Evolutionary conservation across 2,329 filamentous ascomycete species (phyloP).

Genomic region (Aspergillus sp.): DNA sequence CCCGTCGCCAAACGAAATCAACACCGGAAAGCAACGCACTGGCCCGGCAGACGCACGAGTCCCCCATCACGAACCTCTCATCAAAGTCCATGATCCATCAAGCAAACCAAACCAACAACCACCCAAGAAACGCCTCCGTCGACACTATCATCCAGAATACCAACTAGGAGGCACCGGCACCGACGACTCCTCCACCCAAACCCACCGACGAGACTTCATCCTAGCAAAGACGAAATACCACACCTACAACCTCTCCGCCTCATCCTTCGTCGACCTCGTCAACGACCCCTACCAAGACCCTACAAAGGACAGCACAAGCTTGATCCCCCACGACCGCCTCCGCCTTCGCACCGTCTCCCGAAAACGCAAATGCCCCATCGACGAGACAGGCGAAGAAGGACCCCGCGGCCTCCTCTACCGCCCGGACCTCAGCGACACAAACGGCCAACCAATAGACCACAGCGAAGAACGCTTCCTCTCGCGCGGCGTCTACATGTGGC

Average conservation of each 20-base stretch:
- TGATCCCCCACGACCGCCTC: constrained; percentile 31
- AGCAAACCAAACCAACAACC: constrained; percentile 29
- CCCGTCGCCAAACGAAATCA: constrained; percentile 21
- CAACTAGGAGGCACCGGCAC: constrained; percentile 12
- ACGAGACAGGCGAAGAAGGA: constrained; percentile 24
- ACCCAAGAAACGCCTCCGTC: constrained; percentile 30
- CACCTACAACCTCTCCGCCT: constrained; percentile 34
- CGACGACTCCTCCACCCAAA: constrained; percentile 5
- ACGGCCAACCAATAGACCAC: constrained; percentile 21
- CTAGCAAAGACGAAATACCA: constrained; percentile 39
- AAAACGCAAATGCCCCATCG: constrained; percentile 34
- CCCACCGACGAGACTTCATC: constrained; percentile 34
- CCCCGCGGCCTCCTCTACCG: constrained; percentile 20
- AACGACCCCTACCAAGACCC: constrained; percentile 28
- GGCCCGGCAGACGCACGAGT: constrained; percentile 8
- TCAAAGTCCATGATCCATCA: constrained; percentile 19
- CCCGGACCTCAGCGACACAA: constrained; percentile 20
- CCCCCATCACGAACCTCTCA: constrained; percentile 23
- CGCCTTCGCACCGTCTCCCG: constrained; percentile 38
- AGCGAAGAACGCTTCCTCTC: constrained; percentile 35
- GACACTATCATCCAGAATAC: constrained; percentile 37
- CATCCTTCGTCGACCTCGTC: constrained; percentile 39
- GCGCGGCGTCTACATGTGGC: constrained; percentile 38
- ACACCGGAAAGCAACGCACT: constrained; percentile 8
- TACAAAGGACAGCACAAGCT: constrained; percentile 6